phyloP scores from a whole-genome alignment of 345 rosid species.

The Zanthoxylum bungeanum region DNA sequence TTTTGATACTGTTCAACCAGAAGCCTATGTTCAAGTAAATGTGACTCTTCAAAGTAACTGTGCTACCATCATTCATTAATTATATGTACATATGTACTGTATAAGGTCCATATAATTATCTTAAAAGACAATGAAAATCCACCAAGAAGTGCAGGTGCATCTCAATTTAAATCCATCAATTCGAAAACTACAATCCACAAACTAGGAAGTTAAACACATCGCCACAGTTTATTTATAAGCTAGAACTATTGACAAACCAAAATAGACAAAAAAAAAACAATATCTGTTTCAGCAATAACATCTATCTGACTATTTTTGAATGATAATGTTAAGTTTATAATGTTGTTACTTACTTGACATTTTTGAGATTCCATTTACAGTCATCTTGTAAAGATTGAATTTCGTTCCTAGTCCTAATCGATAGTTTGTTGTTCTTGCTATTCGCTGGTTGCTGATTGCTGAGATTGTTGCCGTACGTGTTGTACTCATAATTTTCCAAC shows the following conservation, averaged over 20 bases:
- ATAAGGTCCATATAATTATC: neutral
- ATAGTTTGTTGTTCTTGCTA: no score
- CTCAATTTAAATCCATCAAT: neutral
- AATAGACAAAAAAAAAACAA: no score
- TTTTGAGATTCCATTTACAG: neutral
- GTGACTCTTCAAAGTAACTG: no score
- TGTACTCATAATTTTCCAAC: no score
- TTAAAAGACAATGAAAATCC: neutral
- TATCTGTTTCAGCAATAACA: neutral
- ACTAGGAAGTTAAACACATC: neutral
- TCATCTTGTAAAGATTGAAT: neutral
- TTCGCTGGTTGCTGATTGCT: no score
- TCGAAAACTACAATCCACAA: neutral
- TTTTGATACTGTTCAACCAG: no score
- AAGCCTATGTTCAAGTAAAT: neutral
- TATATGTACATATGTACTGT: neutral
- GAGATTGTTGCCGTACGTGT: no score
- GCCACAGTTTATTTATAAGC: neutral
- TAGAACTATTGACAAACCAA: neutral
- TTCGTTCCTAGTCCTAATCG: no score
- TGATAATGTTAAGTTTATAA: no score
- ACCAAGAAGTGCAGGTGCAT: neutral
- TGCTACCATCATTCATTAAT: neutral
- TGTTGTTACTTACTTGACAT: neutral
- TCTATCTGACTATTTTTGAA: neutral